Conservation (phyloP, 192 early-diverging fungal species). For the Spizellomyces sp. region DNA sequence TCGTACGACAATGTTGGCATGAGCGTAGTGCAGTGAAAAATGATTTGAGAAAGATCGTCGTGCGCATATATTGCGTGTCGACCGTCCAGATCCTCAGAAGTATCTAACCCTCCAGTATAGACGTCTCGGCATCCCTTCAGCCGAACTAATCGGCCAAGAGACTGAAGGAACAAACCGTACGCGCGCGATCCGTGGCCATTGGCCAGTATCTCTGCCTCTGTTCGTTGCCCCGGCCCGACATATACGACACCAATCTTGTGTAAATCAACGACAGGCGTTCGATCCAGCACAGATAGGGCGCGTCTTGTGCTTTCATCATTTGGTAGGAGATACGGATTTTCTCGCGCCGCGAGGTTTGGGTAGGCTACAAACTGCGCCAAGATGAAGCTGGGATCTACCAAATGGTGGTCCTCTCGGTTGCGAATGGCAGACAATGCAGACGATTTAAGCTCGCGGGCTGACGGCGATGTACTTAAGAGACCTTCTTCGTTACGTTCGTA, state of each 20-base stretch:
- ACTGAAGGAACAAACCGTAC: slow-evolving; percentile 85
- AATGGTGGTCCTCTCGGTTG: slow-evolving; percentile 2
- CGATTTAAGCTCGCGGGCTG: slow-evolving; percentile 10
- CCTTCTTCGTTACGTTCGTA: slow-evolving; percentile 11
- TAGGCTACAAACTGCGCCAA: slow-evolving; percentile 73
- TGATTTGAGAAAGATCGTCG: slow-evolving; percentile 71
- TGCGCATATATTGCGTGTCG: slow-evolving; percentile 76
- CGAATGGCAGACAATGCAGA: slow-evolving; percentile 6
- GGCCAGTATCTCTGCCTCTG: slow-evolving; percentile 83
- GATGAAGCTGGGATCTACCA: slow-evolving; percentile 51
- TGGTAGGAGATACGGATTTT: slow-evolving; percentile 64
- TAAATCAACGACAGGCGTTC: slow-evolving; percentile 85
- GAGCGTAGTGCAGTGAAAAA: slow-evolving; percentile 93
- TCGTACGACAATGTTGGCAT: slow-evolving; percentile 87
- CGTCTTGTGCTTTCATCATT: slow-evolving; percentile 76
- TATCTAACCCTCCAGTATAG: slow-evolving; percentile 90
- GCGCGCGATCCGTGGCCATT: slow-evolving; percentile 83
- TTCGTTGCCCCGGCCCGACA: slow-evolving; percentile 81
- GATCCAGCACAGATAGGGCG: slow-evolving; percentile 81
- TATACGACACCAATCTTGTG: slow-evolving; percentile 97
- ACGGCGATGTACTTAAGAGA: background rate
- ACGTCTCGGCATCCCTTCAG: slow-evolving; percentile 67
- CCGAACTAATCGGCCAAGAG: slow-evolving; percentile 74
- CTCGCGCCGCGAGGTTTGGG: slow-evolving; percentile 62
- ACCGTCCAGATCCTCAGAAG: slow-evolving; percentile 82